These are phyloP conservation scores for Dissoconium aciculare DNA, from an alignment of 2,329 filamentous ascomycete species.

Conservation along the genomic window DNA sequence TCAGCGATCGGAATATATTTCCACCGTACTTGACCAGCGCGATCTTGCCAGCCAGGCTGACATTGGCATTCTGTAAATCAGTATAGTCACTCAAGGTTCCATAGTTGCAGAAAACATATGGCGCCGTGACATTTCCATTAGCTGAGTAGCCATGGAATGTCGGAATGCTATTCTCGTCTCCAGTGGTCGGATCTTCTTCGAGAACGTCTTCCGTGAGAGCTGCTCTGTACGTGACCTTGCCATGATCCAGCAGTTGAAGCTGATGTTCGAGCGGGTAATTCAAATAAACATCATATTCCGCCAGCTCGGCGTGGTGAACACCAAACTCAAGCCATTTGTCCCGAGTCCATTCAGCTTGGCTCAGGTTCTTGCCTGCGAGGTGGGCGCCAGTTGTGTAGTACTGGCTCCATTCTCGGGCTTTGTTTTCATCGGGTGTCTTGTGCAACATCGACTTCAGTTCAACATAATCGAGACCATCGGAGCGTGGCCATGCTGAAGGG, in stretches of 20 bases:
- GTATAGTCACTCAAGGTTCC: conserved; percentile 77
- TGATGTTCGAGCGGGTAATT: conserved; percentile 37
- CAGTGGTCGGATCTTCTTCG: conserved; percentile 65
- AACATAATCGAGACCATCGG: conserved; percentile 36
- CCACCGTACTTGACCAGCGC: conserved; percentile 73
- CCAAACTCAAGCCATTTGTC: conserved; percentile 37
- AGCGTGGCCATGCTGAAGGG: conserved; percentile 28
- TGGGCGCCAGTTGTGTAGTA: conserved; percentile 39
- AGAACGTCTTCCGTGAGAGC: conserved; percentile 72
- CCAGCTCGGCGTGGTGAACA: conserved; percentile 29
- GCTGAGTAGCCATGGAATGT: conserved; percentile 94
- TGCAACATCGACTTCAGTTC: conserved; percentile 41
- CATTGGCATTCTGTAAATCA: conserved; percentile 58
- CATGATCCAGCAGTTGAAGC: conserved; percentile 29
- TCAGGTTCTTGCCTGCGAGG: conserved; percentile 37
- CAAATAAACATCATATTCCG: conserved; percentile 37
- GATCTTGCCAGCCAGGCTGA: conserved; percentile 71
- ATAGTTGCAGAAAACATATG: conserved; percentile 82
- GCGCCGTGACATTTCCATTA: conserved; percentile 76
- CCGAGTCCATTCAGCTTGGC: conserved; percentile 37
- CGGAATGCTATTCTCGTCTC: conserved; percentile 57
- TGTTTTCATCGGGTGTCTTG: conserved; percentile 38
- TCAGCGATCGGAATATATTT: conserved; percentile 78
- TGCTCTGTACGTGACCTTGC: conserved; percentile 34
- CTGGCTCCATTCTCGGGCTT: conserved; percentile 35